phyloP scores from a whole-genome alignment of 345 rosid genomes.

The Populus euphratica region DNA sequence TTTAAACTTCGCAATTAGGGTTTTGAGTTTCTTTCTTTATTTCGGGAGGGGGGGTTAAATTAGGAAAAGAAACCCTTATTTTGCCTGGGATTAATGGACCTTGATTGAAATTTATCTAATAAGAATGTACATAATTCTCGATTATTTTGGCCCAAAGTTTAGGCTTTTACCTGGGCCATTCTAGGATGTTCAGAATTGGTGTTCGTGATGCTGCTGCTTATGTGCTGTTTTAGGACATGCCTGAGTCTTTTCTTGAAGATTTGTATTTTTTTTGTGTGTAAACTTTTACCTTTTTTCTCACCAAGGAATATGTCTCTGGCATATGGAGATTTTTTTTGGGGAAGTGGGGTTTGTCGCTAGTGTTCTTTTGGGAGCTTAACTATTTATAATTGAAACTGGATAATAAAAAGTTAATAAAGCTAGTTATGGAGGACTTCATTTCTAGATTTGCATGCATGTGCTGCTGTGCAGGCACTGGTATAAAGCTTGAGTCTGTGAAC shows the following conservation, averaged over 20 bases:
- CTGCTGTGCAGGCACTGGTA: not conserved
- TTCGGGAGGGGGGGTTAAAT: too few relatives aligned
- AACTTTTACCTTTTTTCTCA: not conserved
- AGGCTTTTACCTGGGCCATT: not conserved
- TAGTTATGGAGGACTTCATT: not conserved
- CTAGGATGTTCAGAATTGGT: not conserved
- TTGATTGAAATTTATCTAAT: not conserved
- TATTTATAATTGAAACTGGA: not conserved
- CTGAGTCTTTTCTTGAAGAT: not conserved
- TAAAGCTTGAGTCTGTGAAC: not conserved
- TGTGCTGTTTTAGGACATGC: not conserved
- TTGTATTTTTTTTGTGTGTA: not conserved
- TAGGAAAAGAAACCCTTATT: too few relatives aligned
- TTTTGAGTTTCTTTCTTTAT: not conserved
- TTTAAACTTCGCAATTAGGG: not conserved
- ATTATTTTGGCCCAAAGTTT: not conserved
- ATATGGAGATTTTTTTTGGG: not conserved
- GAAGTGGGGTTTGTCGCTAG: not conserved
- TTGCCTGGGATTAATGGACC: not conserved
- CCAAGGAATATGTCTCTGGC: not conserved
- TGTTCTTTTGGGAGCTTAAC: not conserved
- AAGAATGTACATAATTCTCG: not conserved
- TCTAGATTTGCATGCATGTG: not conserved
- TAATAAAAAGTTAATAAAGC: not conserved
- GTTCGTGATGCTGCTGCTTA: not conserved